Base-by-base conservation (phyloP, 495 filamentous ascomycete species). In the Penicillium cosmopolitanum region DNA sequence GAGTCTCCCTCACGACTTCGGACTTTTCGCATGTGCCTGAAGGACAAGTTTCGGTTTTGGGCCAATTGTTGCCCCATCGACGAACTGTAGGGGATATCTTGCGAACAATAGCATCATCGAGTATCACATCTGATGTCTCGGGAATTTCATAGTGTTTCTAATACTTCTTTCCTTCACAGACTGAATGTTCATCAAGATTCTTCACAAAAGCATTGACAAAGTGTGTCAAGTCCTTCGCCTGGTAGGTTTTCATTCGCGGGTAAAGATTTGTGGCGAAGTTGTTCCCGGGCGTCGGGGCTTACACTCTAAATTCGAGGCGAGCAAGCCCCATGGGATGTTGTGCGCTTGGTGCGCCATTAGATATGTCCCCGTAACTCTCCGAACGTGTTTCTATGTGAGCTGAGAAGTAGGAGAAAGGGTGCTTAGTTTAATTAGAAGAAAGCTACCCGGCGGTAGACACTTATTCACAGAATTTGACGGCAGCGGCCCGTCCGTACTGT, bases 81-180 rank as follows among this genome's bases (percentile, higher is more conserved):
- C 42, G 42, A 44, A 44, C 42, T 19, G 42, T 44, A 13, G 42
- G 42, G 0, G 42, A 44, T 44, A 44, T 44, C 16, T 19, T 44
- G 42, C 42, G 42, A 44, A 19, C 42, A 19, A 19, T 44, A 16
- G n/a, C 16, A 8, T 44, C 42, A 44, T 44, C 42, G 3, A 44
- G 42, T 44, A 44, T 44, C 42, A 44, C 42, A 44, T 44, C 42
- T 19, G 42, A 44, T 16, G 42, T 4, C 16, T 44, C 8, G 42
- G 42, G 42, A 19, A 44, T 44, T 10, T 63, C 58, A 10, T 57
- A 67, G 18, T 42, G 21, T 2, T 15, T 25, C 8, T 57, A 48
- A 19, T 65, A 69, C 42, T 65, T 69, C 28, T 51, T 59, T 31
- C 65, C 62, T 46, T 70, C 65, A 21, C 52, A 57, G 55, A 16